Conservation (phyloP, 192 early-diverging fungal species). For the Diversispora eburnea region DNA sequence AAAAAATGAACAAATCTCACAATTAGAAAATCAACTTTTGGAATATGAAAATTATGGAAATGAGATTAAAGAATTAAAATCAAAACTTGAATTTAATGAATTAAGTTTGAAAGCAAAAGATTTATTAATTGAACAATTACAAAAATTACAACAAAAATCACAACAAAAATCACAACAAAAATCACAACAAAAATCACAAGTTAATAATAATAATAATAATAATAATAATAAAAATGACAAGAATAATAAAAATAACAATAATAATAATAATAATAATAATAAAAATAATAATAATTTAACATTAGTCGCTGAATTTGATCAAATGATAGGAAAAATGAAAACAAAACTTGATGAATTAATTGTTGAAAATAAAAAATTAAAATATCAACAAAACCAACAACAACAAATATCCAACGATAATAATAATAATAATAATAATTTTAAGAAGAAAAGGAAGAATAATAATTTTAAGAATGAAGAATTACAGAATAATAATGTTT, state of each 20-base stretch:
- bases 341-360: neutral
- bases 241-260: no score
- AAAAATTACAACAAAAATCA: neutral
- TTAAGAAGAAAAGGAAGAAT: no score
- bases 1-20: constrained; percentile 9
- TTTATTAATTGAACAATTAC: constrained; percentile 4
- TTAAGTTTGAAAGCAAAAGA: constrained; percentile 5
- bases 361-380: constrained; percentile 14
- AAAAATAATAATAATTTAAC: no score
- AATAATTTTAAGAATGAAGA: no score
- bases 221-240: no score
- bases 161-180: no score
- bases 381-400: neutral
- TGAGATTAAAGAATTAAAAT: constrained; percentile 10
- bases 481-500: no score
- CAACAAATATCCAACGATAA: no score
- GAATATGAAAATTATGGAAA: neutral
- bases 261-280: no score
- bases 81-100: constrained; percentile 15
- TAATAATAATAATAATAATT: no score
- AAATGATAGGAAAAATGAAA: neutral
- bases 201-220: no score
- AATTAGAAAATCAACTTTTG: constrained; percentile 3
- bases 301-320: constrained; percentile 9
- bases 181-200: no score